Base-by-base conservation (phyloP, 192 early-diverging fungal species). In the Linderina pennispora region DNA sequence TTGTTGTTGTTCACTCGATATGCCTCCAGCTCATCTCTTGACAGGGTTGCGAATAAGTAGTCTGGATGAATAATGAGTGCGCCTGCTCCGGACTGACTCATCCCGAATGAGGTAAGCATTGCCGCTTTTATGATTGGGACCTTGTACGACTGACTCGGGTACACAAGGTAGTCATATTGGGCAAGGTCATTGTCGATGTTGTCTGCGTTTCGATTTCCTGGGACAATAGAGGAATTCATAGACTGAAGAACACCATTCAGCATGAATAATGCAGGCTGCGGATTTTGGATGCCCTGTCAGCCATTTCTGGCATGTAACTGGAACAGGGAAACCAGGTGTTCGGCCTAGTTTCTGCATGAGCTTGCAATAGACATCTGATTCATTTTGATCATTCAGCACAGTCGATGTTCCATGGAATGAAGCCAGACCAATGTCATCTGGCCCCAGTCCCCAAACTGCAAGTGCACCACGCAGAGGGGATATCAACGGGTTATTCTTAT, bases 61-160 rank as follows among this genome's bases (percentile, higher is more conserved):
- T 90, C 85, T 17, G 90, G 84, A 74, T 90, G 87, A 33, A 92
- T 64, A 26, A 92, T 62, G 7, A 92, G 75, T 8, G 88, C 60
- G 55, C 90, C 90, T 57, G 82, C 88, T 43, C 90, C 90, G 49
- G 82, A 88, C 67, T 92, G 90, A 41, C 90, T 88, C 66, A 92
- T 90, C 44, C 90, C 90, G 54, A 92, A 92, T 19, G 78, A 81
- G 67, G 90, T 92, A 56, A 92, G 80, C 36, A 92, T 45, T 67
- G 78, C 90, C 15, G 90, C 90, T 66, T 86, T 87, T 61, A 92
- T 48, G 58, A 88, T 87, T 58, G 87, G 85, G 23, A 88, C 90
- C 57, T 88, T 81, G 55, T 90, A 86, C 17, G 86, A 76, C 32
- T 79, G 81, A 24, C 80, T 83, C n/a, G 88, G 87, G 72, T 88